Conservation (phyloP, 192 early-diverging fungal species). For the Chytriomyces sp. region DNA sequence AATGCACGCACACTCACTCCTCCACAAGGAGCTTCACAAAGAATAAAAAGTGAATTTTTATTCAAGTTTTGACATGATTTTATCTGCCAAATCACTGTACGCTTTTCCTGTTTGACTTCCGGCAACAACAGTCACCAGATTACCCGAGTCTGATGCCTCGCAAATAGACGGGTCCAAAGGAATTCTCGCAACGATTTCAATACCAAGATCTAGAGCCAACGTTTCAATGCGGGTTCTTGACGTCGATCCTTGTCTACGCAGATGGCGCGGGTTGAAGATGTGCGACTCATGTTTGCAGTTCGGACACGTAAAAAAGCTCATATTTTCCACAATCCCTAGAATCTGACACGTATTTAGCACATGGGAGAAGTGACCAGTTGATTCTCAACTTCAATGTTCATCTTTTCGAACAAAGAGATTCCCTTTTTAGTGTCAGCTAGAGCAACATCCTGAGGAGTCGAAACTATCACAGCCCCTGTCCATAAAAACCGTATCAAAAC, state of each 20-base stretch:
- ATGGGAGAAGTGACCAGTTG: background rate
- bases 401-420: constrained; percentile 80
- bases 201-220: constrained; percentile 64
- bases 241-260: constrained; percentile 58
- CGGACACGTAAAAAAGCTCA: constrained; percentile 79
- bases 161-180: constrained; percentile 78
- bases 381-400: constrained; percentile 70
- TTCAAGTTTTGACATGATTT: constrained; percentile 2
- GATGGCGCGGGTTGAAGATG: constrained; percentile 60
- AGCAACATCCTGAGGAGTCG: constrained; percentile 91
- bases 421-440: constrained; percentile 79
- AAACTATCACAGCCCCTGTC: constrained; percentile 78
- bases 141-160: constrained; percentile 69
- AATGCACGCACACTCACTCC: background rate
- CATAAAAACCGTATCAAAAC: background rate
- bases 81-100: background rate
- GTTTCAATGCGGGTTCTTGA: too few relatives aligned
- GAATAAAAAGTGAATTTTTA: background rate
- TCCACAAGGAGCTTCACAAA: background rate
- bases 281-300: constrained; percentile 76
- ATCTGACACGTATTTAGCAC: constrained; percentile 55
- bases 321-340: constrained; percentile 86
- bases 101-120: background rate
- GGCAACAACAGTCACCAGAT: constrained; percentile 44
- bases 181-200: constrained; percentile 74